phyloP scores from a whole-genome alignment of 495 filamentous ascomycete species.

The Penicillium cosmopolitanum region DNA sequence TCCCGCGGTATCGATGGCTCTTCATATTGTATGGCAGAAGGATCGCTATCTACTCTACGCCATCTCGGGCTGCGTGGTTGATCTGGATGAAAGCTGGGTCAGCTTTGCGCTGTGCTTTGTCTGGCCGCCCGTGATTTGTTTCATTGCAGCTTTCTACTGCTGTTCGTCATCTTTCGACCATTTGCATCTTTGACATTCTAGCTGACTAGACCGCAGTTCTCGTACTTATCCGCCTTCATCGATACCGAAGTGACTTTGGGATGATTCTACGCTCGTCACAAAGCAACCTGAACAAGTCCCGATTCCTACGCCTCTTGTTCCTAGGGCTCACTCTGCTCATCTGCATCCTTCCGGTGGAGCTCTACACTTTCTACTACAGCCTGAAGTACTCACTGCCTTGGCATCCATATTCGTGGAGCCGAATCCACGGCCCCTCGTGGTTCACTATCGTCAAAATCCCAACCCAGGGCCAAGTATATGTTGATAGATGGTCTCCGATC shows the following conservation, averaged over 20 bases:
- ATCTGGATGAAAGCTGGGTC: slow-evolving; percentile 71
- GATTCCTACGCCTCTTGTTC: slow-evolving; percentile 78
- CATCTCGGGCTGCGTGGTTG: slow-evolving; percentile 71
- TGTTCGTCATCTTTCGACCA: slow-evolving; percentile 53
- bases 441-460: slow-evolving; percentile 63
- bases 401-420: slow-evolving; percentile 57
- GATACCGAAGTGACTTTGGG: slow-evolving; percentile 65
- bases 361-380: slow-evolving; percentile 63
- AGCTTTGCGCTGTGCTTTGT: slow-evolving; percentile 66
- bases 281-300: slow-evolving; percentile 63
- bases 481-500: slow-evolving; percentile 71
- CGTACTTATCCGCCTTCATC: slow-evolving; percentile 67
- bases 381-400: slow-evolving; percentile 41
- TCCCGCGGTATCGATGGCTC: slow-evolving; percentile 66
- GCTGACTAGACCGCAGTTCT: slow-evolving; percentile 48
- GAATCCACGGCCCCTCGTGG: slow-evolving; percentile 61
- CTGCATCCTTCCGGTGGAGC: slow-evolving; percentile 63
- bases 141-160: slow-evolving; percentile 69
- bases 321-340: slow-evolving; percentile 71
- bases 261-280: slow-evolving; percentile 59
- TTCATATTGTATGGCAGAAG: slow-evolving; percentile 70
- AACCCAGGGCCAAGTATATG: slow-evolving; percentile 54
- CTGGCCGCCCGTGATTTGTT: slow-evolving; percentile 67
- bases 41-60: slow-evolving; percentile 73
- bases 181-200: background rate